These are phyloP conservation scores for Calonectria multiphialidica DNA, from an alignment of 2,329 filamentous ascomycete species.

Conservation along the genomic window DNA sequence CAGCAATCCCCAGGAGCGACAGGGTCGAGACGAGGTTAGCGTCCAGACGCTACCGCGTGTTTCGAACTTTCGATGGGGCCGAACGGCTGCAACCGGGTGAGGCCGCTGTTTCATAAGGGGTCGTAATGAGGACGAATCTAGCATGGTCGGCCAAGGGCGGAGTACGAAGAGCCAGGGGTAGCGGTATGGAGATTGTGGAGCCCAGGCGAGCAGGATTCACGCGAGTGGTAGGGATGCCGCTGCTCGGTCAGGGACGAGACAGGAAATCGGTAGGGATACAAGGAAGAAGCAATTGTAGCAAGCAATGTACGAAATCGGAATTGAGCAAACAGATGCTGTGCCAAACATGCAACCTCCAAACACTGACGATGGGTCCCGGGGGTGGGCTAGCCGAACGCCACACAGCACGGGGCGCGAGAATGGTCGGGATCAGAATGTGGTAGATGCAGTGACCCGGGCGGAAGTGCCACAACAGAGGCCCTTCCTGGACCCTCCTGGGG, in stretches of 20 bases:
- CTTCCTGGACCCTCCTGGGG: neutral
- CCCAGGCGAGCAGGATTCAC: conserved; percentile 2
- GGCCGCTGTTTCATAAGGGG: conserved; percentile 39
- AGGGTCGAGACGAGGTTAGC: conserved; percentile 28
- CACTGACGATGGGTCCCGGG: conserved; percentile 29
- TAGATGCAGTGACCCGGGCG: neutral
- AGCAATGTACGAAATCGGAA: conserved; percentile 19
- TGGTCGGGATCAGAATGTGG: conserved; percentile 7
- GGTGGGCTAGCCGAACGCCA: conserved; percentile 31
- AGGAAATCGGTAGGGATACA: conserved; percentile 11
- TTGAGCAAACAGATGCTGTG: conserved; percentile 29
- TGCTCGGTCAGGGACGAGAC: neutral
- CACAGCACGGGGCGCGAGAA: conserved; percentile 10
- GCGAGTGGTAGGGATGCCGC: conserved; percentile 8
- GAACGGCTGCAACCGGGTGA: conserved; percentile 35
- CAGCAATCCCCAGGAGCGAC: conserved; percentile 26
- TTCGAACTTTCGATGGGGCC: conserved; percentile 36
- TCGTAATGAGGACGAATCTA: conserved; percentile 30
- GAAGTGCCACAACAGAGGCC: neutral
- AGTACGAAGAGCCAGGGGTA: conserved; percentile 15
- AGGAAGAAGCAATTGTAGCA: conserved; percentile 3
- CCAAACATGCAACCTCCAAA: conserved; percentile 38
- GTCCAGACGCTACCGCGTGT: conserved; percentile 38
- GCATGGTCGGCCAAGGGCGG: conserved; percentile 29
- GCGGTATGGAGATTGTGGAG: conserved; percentile 25